Evolutionary conservation across 2,329 filamentous ascomycete species (phyloP).

Genomic region (Ceratocystiopsis minuta): DNA sequence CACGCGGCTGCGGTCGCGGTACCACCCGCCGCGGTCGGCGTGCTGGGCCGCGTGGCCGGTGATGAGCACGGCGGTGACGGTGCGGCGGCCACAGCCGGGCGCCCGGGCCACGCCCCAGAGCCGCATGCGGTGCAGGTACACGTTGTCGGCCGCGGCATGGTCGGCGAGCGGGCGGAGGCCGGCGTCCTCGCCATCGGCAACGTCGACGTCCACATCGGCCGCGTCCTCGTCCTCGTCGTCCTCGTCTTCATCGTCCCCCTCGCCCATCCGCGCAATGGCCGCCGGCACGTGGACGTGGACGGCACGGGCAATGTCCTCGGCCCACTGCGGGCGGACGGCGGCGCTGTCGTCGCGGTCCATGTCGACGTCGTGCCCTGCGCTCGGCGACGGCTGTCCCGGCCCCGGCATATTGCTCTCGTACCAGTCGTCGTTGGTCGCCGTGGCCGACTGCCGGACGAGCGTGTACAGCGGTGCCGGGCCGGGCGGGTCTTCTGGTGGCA

Average conservation of each 20-base stretch:
- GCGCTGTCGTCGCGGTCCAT: slow-evolving; percentile 4
- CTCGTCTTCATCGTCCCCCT: slow-evolving; percentile 13
- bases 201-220: slow-evolving; percentile 7
- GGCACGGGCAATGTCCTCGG: slow-evolving; percentile 13
- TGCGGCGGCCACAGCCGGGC: slow-evolving; percentile 19
- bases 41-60: slow-evolving; percentile 30
- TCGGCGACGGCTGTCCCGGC: slow-evolving; percentile 3
- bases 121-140: slow-evolving; percentile 24
- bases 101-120: slow-evolving; percentile 35
- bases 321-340: too few relatives aligned
- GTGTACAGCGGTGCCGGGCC: slow-evolving; percentile 26
- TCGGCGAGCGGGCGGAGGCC: too few relatives aligned
- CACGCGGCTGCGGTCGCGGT: slow-evolving; percentile 19
- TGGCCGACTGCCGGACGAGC: slow-evolving; percentile 33
- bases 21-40: slow-evolving; percentile 24
- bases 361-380: neutral
- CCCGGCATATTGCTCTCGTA: slow-evolving; percentile 26
- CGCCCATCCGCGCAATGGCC: slow-evolving; percentile 15
- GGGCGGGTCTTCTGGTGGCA: too few relatives aligned
- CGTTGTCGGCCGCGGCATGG: too few relatives aligned
- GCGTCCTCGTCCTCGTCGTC: neutral
- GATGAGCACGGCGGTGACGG: slow-evolving; percentile 29
- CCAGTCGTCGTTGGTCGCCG: slow-evolving; percentile 31
- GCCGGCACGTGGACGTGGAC: slow-evolving; percentile 25
- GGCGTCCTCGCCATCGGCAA: neutral